Evolutionary conservation across 148 eudicot genomes (phyloP).

Genomic region (Amaranthus palmeri): DNA sequence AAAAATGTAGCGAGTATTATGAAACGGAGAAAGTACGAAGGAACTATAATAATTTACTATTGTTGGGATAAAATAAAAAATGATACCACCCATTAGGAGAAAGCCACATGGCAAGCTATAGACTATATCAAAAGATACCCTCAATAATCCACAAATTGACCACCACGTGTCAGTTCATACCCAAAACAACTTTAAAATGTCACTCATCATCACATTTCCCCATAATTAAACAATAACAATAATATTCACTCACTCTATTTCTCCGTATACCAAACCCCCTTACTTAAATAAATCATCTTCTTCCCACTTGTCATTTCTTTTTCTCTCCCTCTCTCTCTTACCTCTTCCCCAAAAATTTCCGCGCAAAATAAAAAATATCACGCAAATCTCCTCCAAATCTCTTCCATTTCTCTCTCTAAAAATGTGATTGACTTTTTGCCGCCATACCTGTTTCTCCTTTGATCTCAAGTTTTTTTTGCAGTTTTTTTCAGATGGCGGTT

Average conservation of each 20-base stretch:
- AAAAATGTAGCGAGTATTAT: no score
- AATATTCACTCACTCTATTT: neutral
- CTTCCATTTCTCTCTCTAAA: neutral
- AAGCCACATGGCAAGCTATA: neutral
- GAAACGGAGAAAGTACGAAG: no score
- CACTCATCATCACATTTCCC: constrained; percentile 7
- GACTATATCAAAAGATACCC: neutral
- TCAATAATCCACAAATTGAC: neutral
- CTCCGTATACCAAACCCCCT: neutral
- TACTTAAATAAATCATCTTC: neutral
- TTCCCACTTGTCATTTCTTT: constrained; percentile 9
- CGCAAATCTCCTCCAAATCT: neutral
- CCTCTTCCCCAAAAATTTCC: constrained; percentile 2
- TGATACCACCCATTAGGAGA: neutral
- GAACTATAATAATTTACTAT: no score
- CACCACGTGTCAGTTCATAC: constrained; percentile 6
- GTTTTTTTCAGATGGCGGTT: constrained; percentile 29
- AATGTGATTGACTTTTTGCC: constrained; percentile 16
- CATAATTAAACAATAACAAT: neutral
- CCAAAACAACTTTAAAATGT: neutral
- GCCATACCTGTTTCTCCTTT: constrained; percentile 11
- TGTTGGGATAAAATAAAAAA: neutral
- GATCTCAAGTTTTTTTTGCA: neutral
- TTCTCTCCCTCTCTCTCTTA: neutral
- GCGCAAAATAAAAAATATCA: neutral